phyloP scores from a whole-genome alignment of 1,284 basidiomycete genomes.

The Pyrrhoderma noxium region DNA sequence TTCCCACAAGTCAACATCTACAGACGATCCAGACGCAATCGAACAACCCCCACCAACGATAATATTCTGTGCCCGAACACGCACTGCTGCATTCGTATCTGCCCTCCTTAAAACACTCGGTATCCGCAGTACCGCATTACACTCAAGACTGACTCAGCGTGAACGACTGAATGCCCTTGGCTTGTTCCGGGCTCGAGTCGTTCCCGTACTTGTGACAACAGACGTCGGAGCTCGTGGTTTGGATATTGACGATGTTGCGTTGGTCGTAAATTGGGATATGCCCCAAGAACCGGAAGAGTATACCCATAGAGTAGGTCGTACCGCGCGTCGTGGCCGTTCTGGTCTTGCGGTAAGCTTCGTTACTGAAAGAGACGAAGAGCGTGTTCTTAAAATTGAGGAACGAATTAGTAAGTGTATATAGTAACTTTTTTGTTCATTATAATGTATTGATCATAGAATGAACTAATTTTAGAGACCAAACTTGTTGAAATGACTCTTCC shows the following conservation, averaged over 20 bases:
- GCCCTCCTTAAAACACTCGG: constrained; percentile 69
- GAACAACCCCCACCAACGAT: constrained; percentile 85
- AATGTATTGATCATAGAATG: background rate
- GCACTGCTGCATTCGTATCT: constrained; percentile 88
- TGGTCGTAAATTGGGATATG: constrained; percentile 97
- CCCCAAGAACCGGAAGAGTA: constrained; percentile 73
- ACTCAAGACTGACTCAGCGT: constrained; percentile 89
- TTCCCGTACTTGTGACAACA: constrained; percentile 90
- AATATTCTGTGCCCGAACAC: constrained; percentile 86
- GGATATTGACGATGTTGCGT: constrained; percentile 91
- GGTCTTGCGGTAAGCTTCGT: constrained; percentile 93
- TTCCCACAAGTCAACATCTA: constrained; percentile 23
- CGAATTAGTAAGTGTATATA: constrained; percentile 56
- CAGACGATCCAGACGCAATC: constrained; percentile 42
- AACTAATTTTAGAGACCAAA: constrained; percentile 49
- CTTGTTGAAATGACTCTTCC: constrained; percentile 68
- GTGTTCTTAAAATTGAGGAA: constrained; percentile 78
- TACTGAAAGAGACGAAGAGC: constrained; percentile 87
- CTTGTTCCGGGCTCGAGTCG: constrained; percentile 81
- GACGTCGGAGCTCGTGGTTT: constrained; percentile 93
- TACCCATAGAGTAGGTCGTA: constrained; percentile 80
- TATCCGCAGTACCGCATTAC: constrained; percentile 84
- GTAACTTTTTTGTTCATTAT: background rate
- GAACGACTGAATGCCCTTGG: constrained; percentile 80
- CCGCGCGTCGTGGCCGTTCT: constrained; percentile 86